A percentile compares a stretch with the other conserved stretches of the same genome.
Conservation (phyloP, 78 protist species). For the Dictyostelium intermedium region DNA sequence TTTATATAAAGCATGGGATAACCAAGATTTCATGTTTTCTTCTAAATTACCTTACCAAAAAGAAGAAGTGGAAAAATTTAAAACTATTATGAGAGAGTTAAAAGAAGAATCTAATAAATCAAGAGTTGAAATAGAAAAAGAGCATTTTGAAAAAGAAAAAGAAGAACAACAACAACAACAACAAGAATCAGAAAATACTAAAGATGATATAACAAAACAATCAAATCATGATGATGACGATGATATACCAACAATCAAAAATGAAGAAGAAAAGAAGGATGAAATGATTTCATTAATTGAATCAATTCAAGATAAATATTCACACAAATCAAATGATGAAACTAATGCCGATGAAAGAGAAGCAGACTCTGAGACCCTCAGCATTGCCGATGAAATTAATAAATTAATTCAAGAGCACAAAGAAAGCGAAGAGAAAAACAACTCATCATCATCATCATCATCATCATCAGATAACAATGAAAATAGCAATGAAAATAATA, state of each 20-base stretch:
- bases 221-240: background rate
- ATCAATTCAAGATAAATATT: background rate
- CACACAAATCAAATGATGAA: conserved; percentile 2
- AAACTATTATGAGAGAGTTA: background rate
- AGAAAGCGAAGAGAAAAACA: background rate
- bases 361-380: background rate
- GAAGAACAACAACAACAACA: background rate
- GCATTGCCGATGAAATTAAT: background rate
- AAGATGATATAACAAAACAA: background rate
- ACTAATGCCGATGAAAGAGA: conserved; percentile 1
- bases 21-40: conserved; percentile 45
- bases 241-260: background rate
- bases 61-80: background rate
- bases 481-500: no score
- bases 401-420: background rate
- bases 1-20: conserved; percentile 8
- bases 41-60: background rate
- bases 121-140: background rate
- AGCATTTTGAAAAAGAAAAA: background rate
- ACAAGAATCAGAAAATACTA: background rate
- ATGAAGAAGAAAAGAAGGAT: background rate
- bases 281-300: background rate
- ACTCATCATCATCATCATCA: no score
- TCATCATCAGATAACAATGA: no score
- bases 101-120: background rate